phyloP scores from a whole-genome alignment of 2,329 filamentous ascomycete genomes.

The Colletotrichum endophyticum region DNA sequence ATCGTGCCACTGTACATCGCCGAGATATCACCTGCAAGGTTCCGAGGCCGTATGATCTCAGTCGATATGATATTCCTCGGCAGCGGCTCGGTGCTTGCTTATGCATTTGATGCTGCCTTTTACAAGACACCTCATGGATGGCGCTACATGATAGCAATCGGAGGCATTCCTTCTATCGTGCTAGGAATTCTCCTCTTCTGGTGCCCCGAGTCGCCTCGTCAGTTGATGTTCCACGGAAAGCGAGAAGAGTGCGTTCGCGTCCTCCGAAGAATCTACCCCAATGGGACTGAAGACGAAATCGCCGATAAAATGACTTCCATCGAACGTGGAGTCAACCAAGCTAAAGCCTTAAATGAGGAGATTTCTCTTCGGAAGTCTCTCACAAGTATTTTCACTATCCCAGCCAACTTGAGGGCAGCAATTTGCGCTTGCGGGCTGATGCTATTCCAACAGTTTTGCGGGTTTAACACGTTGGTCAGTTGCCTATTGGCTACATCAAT shows the following conservation, averaged over 20 bases:
- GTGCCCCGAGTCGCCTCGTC: constrained; percentile 20
- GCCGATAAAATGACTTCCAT: constrained; percentile 27
- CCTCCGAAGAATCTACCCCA: neutral
- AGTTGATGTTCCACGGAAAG: constrained; percentile 28
- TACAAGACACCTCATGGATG: constrained; percentile 32
- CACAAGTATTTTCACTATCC: constrained; percentile 34
- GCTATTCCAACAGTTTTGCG: constrained; percentile 37
- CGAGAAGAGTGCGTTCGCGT: constrained; percentile 32
- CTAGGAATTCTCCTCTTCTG: constrained; percentile 20
- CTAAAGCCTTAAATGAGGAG: neutral
- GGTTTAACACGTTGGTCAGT: constrained; percentile 12
- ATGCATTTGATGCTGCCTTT: constrained; percentile 35
- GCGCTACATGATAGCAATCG: constrained; percentile 19
- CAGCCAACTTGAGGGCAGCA: constrained; percentile 41
- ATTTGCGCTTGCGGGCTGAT: constrained; percentile 47
- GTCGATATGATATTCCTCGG: constrained; percentile 27
- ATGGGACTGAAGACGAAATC: constrained; percentile 26
- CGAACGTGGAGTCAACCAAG: neutral
- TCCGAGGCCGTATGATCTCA: constrained; percentile 27
- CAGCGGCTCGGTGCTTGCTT: constrained; percentile 23
- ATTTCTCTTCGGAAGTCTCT: constrained; percentile 20
- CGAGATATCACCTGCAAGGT: constrained; percentile 26
- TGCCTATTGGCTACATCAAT: no score
- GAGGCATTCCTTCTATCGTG: constrained; percentile 23
- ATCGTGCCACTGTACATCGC: constrained; percentile 26